Base-by-base conservation (phyloP, 148 eudicot genomes). In the Amaranthus cruentus region DNA sequence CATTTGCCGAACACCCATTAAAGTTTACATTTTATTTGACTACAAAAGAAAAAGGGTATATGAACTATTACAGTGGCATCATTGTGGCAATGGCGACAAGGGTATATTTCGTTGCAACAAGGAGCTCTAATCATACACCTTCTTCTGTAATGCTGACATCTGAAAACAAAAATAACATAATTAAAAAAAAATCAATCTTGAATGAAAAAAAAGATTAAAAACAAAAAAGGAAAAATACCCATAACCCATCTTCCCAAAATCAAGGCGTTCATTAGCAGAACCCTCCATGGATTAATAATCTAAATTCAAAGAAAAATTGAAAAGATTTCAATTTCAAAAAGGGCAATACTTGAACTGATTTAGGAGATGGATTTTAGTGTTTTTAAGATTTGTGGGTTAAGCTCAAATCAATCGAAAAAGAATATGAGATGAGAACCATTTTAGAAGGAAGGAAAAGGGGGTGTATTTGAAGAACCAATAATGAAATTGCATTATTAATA, bases 171-270 rank as follows among this genome's bases (percentile, higher is more conserved):
- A 67, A 50, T 6, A 1, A 48, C 48, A 47, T 9, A 49, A 51
- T 68, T 47, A 73, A 15, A 55, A 51, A 28, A 53, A 78, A 48
- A 80, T 76, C 43, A 68, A 42, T 74, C 7, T 70, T 54, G 55
- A 75, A 28, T 55, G 0, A 6, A n/a, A 42, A 55, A 6, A 44
- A 53, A 15, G 28, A 53, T 56, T n/a, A 21, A 44, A 47, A 4
- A 47, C 10, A 14, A 28, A 42, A 9, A 69, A 72, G 11, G 12
- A 62, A n/a, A 13, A 1, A n/a, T 89, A 93, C 98, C 98, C 98
- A 85, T 77, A 89, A 78, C 93, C 96, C 98, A 94, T 94, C 89
- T 88, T 91, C 87, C 98, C 98, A 84, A 88, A 94, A 88, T 86
- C 91, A 68, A 83, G 90, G 71, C 98, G 93, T 82, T 91, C 96